These are phyloP conservation scores for Grosmannia clavigera DNA, from an alignment of 2,329 filamentous ascomycete species.

Conservation along the genomic window DNA sequence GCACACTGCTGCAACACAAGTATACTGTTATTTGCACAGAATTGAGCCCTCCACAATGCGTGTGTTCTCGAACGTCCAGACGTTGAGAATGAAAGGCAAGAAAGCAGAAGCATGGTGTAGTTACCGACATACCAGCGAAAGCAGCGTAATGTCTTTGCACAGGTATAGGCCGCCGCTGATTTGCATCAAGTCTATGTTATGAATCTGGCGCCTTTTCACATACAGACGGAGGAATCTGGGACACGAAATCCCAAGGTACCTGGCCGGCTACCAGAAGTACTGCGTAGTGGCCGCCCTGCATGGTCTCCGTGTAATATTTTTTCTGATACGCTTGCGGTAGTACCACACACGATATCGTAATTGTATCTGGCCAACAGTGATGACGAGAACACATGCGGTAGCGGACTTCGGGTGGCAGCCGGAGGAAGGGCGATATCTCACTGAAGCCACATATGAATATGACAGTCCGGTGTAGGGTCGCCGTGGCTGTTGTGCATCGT, in stretches of 20 bases:
- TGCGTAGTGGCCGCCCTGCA: conserved; percentile 7
- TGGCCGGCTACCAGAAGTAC: conserved; percentile 15
- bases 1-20: conserved; percentile 19
- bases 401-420: conserved; percentile 21
- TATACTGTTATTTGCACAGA: conserved; percentile 19
- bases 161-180: conserved; percentile 15
- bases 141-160: conserved; percentile 17
- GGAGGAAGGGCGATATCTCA: conserved; percentile 18
- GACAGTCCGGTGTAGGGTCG: neutral
- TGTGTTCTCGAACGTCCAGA: conserved; percentile 21
- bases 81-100: conserved; percentile 22
- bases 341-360: conserved; percentile 19
- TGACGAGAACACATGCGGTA: conserved; percentile 21
- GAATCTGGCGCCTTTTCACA: neutral
- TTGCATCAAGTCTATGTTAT: conserved; percentile 2
- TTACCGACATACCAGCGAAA: conserved; percentile 23
- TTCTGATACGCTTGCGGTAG: conserved; percentile 9
- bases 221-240: no score
- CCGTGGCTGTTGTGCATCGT: neutral
- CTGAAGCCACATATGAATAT: conserved; percentile 16
- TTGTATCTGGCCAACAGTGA: conserved; percentile 21
- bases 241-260: conserved; percentile 17
- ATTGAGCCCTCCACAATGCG: conserved; percentile 23
- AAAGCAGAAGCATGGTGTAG: conserved; percentile 23
- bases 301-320: neutral